Conservation (phyloP, 2,329 filamentous ascomycete genomes). For the Penicillium sp. region DNA sequence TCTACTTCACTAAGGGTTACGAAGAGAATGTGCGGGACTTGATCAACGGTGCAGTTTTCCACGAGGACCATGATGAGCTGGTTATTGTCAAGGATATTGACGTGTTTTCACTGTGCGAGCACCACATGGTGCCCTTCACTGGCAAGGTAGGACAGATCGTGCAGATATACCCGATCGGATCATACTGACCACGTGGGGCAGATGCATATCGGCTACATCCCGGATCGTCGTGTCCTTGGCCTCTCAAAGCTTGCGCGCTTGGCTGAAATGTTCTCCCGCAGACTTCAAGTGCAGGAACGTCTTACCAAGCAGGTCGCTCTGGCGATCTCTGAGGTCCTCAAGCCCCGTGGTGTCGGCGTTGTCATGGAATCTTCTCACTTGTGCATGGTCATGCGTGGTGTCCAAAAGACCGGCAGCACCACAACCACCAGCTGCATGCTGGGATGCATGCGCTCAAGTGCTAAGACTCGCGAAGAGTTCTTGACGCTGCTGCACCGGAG, state of each 20-base stretch:
- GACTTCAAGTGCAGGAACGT: slow-evolving; percentile 94
- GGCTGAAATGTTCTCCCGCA: slow-evolving; percentile 92
- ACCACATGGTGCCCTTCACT: slow-evolving; percentile 94
- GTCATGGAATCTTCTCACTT: slow-evolving; percentile 97
- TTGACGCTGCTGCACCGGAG: slow-evolving; percentile 72
- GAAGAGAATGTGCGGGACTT: slow-evolving; percentile 91
- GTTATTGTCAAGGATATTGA: slow-evolving; percentile 98
- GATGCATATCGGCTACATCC: slow-evolving; percentile 99
- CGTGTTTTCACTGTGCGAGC: slow-evolving; percentile 91
- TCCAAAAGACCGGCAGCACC: slow-evolving; percentile 82
- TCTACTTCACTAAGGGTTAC: slow-evolving; percentile 96
- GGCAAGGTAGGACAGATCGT: slow-evolving; percentile 70
- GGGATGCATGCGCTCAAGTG: slow-evolving; percentile 89
- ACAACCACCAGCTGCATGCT: slow-evolving; percentile 97
- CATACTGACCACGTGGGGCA: slow-evolving; percentile 43
- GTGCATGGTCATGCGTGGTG: slow-evolving; percentile 99
- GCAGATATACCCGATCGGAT: slow-evolving; percentile 5
- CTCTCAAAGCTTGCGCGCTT: slow-evolving; percentile 95
- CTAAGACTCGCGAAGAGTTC: slow-evolving; percentile 95
- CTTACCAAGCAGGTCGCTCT: slow-evolving; percentile 95
- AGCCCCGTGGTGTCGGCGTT: slow-evolving; percentile 92
- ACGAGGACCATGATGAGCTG: slow-evolving; percentile 95
- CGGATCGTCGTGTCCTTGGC: slow-evolving; percentile 85
- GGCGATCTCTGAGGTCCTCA: slow-evolving; percentile 87
- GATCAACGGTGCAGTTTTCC: slow-evolving; percentile 91